A percentile compares a stretch with the other conserved stretches of the same genome.
Conservation (phyloP, 768 basidiomycete species). For the Amylocystis lapponica region DNA sequence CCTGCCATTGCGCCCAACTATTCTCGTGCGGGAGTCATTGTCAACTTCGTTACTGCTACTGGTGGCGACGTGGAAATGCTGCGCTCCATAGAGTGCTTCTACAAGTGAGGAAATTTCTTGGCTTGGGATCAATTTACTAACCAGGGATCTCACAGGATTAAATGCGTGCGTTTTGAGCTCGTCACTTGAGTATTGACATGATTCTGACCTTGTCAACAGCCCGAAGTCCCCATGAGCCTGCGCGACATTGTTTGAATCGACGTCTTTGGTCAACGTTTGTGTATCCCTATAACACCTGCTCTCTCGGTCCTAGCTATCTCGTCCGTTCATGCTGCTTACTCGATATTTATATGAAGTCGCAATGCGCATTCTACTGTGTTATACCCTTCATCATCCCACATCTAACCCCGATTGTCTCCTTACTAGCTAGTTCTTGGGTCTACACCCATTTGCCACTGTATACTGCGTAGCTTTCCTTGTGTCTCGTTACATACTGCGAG, state of each 20-base stretch:
- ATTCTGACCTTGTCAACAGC: constrained; percentile 41
- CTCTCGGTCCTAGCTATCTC: constrained; percentile 27
- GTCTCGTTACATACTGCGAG: constrained; percentile 9
- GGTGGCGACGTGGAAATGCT: constrained; percentile 99
- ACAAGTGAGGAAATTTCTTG: constrained; percentile 59
- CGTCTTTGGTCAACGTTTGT: constrained; percentile 40
- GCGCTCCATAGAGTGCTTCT: constrained; percentile 97
- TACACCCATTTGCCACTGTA: constrained; percentile 57
- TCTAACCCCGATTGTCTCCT: constrained; percentile 54
- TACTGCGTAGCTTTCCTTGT: constrained; percentile 41
- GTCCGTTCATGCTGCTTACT: constrained; percentile 29
- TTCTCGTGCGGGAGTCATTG: constrained; percentile 82
- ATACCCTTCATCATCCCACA: constrained; percentile 66
- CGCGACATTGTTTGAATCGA: constrained; percentile 79
- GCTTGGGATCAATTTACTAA: background rate
- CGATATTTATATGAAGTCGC: constrained; percentile 44
- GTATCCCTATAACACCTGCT: constrained; percentile 75
- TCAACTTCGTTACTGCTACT: constrained; percentile 97
- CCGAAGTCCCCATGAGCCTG: constrained; percentile 87
- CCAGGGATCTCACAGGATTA: constrained; percentile 38
- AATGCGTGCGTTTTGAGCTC: constrained; percentile 62
- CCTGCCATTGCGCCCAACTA: constrained; percentile 84
- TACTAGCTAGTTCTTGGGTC: constrained; percentile 43
- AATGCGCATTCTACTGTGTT: constrained; percentile 44
- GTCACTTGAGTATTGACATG: too few relatives aligned